Base-by-base conservation (phyloP, 768 basidiomycete species). In the Holtermanniella nyarrowii region DNA sequence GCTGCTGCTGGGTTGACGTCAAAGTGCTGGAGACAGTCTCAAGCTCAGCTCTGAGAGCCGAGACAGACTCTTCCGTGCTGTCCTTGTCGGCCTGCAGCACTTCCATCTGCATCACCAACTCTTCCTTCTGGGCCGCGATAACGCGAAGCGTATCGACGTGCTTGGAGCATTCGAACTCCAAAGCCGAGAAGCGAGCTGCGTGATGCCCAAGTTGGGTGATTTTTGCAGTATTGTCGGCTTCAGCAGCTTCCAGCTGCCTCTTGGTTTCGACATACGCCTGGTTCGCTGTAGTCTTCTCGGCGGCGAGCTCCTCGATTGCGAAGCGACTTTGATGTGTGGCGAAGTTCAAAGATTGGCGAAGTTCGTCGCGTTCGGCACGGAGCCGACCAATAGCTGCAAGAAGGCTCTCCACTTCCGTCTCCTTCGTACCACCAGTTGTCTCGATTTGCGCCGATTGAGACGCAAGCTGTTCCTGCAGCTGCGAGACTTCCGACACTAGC, bases 281-380 rank as follows among this genome's bases (percentile, higher is more conserved):
- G 21, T 24, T 16, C 22, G 46, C 46, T 26, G 24, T 41, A 5
- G 27, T 18, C 24, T 47, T 21, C 24, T 42, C 43, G 52, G 44
- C 4, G 44, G 18, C 22, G 44, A n/a, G 22, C 62, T 61, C 63
- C n/a, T 49, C 44, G 18, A 64, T 48, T 24, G 60, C 62, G 37
- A 69, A 68, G 11, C 58, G 60, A 27, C 52, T 50, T 42, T 72
- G 69, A 49, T 66, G 61, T 37, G 62, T 54, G n/a, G 59, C 54
- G 49, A 66, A 72, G 5, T 61, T 59, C 13, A 72, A 44, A 23
- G 51, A 57, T 20, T 63, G 60, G 39, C 66, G 53, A 3, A 69
- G 56, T 7, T 66, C 68, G 41, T 72, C 68, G 13, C 70, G 56
- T 50, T 72, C 70, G 11, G 54, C 18, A 37, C 70, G 65, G 2